A percentile compares a stretch with the other conserved stretches of the same genome.
Evolutionary conservation across 345 rosid genomes (phyloP).

Genomic region (Eucalyptus rudis): DNA sequence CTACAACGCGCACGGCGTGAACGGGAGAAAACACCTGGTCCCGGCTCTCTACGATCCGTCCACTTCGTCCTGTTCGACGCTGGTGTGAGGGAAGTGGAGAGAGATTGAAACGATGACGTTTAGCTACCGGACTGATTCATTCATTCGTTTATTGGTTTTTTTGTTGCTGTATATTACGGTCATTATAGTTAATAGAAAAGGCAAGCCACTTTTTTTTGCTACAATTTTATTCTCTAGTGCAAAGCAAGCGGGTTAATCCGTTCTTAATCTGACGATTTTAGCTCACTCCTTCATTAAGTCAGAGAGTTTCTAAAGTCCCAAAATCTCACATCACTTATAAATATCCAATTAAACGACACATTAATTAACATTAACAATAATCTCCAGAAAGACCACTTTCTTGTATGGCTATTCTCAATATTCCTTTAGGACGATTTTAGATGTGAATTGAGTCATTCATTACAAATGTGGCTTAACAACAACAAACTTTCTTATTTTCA

Average conservation of each 20-base stretch:
- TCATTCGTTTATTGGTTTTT: background rate
- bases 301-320: background rate
- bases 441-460: background rate
- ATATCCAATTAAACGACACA: background rate
- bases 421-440: background rate
- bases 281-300: background rate
- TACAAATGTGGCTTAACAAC: background rate
- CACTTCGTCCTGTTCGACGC: conserved; percentile 47
- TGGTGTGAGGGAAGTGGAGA: conserved; percentile 1
- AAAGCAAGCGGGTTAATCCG: background rate
- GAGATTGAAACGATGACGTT: background rate
- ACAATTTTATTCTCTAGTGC: background rate
- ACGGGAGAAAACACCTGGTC: conserved; percentile 59
- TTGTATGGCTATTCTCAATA: background rate
- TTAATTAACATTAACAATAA: background rate
- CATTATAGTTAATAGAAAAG: background rate
- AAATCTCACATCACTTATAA: background rate
- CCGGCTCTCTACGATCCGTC: conserved; percentile 66
- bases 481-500: background rate
- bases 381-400: background rate
- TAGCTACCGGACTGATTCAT: background rate
- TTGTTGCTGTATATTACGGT: background rate
- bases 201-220: background rate
- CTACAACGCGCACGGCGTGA: conserved; percentile 51
- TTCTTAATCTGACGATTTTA: background rate